A percentile compares a stretch with the other conserved stretches of the same genome.
phyloP scores from a whole-genome alignment of 208 protist species.

The Trichomonas vaginalis region DNA sequence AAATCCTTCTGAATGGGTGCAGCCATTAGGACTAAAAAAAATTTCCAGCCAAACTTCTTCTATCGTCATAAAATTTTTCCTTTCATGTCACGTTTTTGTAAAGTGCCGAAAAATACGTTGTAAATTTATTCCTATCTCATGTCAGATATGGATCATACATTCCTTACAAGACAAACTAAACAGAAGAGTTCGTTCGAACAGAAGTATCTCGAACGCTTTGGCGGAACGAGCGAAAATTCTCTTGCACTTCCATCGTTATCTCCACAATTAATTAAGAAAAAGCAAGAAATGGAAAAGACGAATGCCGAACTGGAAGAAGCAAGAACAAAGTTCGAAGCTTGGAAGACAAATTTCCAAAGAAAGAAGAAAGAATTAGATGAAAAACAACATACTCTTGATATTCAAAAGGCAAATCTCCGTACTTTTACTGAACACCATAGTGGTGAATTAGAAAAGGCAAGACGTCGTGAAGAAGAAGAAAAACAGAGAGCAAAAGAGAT shows the following conservation, averaged over 20 bases:
- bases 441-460: not conserved
- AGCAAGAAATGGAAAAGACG: not conserved
- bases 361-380: conserved; percentile 17
- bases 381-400: not conserved
- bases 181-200: not conserved
- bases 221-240: not conserved
- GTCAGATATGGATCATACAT: not conserved
- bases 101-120: not conserved
- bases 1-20: not conserved
- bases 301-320: not conserved
- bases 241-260: not conserved
- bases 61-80: no score
- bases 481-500: not conserved
- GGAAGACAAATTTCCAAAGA: not conserved
- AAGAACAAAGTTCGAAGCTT: not conserved
- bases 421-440: not conserved
- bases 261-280: not conserved
- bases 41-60: no score
- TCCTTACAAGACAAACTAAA: not conserved
- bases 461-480: not conserved
- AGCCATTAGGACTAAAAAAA: not conserved
- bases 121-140: not conserved
- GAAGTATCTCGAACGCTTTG: not conserved
- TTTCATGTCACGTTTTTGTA: no score
- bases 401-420: not conserved